Evolutionary conservation across 2,329 filamentous ascomycete species (phyloP), one percentile per base, ranked within the genome.

Genomic region (Ophiocordyceps unilateralis): DNA sequence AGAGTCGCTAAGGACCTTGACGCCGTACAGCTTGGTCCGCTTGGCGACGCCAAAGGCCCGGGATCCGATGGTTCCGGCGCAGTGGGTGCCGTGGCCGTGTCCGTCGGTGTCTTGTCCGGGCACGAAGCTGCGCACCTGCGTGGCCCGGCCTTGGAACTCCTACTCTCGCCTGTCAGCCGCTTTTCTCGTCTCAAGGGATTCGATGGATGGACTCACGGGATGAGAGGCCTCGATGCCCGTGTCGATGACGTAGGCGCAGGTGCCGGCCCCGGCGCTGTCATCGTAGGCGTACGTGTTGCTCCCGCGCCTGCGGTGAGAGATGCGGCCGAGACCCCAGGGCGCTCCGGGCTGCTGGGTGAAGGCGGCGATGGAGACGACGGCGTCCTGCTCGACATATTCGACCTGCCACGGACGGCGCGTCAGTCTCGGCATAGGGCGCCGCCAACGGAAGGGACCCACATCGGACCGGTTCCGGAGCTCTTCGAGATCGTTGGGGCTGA

Each of bases 221-320:
- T 64, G 61, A 5, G 48, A 49, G 4, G 49, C 32, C 21, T 49
- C 51, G 45, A 65, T 60, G 12, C 64, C 65, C 11, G 63, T 62
- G 50, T 68, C 65, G 39, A 68, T 58, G 32, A 67, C 56, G 46
- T 68, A 68, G 19, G 58, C 57, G 30, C 57, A 66, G 10, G 59
- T 59, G 14, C 57, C 61, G 28, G 50, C 48, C 21, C 60, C 64
- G 0, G 59, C 59, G 11, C 50, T 54, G 1, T 51, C 49, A 42
- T 64, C 59, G 44, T 60, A 63, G 41, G 49, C 45, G 48, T 62
- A 65, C 19, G 45, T 47, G 5, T 46, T 51, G 1, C 45, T 39
- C 9, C 51, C 51, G 1, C 51, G 48, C 12, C 38, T 14, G 7
- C 50, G 48, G 51, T 53, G 55, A 15, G 60, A 63, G 42, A 64